Evolutionary conservation across 2,329 filamentous ascomycete genomes (phyloP).

Genomic region (Onygena corvina): DNA sequence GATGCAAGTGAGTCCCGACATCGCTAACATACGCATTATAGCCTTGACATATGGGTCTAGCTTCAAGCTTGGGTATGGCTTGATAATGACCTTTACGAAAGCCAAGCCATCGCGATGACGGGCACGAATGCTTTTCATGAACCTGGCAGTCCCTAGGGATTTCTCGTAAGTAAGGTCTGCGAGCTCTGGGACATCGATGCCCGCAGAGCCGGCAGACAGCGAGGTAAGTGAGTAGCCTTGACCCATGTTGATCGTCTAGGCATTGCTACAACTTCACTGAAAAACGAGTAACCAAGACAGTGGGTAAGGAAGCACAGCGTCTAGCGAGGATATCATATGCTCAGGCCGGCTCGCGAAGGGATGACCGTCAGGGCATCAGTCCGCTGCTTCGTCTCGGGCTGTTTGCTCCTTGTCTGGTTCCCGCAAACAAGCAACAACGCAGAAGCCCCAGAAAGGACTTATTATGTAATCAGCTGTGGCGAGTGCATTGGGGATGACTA

Average conservation of each 20-base stretch:
- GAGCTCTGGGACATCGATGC: slow-evolving; percentile 87
- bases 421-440: not conserved
- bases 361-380: not conserved
- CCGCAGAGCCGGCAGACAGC: slow-evolving; percentile 78
- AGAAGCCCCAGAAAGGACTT: not conserved
- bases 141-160: slow-evolving; percentile 78
- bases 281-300: not conserved
- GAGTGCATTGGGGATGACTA: not conserved
- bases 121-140: slow-evolving; percentile 93
- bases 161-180: slow-evolving; percentile 84
- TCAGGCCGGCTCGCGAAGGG: not conserved
- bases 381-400: not conserved
- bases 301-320: not conserved
- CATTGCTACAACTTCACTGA: slow-evolving; percentile 4
- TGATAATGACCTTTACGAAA: slow-evolving; percentile 88
- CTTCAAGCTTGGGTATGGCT: slow-evolving; percentile 72
- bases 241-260: slow-evolving; percentile 54
- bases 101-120: slow-evolving; percentile 82
- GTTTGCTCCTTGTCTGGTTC: not conserved
- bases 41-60: slow-evolving; percentile 66
- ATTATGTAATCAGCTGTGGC: not conserved
- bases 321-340: not conserved
- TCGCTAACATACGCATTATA: slow-evolving; percentile 62
- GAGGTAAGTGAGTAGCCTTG: slow-evolving; percentile 92
- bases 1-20: no score